A percentile compares a stretch with the other conserved stretches of the same genome.
phyloP scores from a whole-genome alignment of 345 rosid species.

The Kandelia obovata region DNA sequence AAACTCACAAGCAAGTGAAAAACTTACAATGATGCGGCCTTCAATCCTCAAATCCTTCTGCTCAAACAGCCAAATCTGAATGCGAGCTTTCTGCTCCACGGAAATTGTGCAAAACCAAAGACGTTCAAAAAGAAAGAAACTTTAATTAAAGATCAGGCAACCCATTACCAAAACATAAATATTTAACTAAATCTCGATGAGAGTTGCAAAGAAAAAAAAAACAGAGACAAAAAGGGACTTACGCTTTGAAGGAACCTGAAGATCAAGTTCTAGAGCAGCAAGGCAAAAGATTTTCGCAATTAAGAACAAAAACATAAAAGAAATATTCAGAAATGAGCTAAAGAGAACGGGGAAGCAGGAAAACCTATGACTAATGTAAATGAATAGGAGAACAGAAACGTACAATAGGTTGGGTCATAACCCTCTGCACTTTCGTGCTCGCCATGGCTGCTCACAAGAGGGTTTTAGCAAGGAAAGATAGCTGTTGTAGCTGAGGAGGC shows the following conservation, averaged over 20 bases:
- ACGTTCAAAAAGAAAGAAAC: neutral
- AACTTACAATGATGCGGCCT: constrained; percentile 63
- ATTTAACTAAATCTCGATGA: neutral
- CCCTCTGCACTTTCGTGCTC: constrained; percentile 81
- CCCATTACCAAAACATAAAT: neutral
- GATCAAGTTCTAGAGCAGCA: constrained; percentile 63
- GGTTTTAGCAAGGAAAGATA: neutral
- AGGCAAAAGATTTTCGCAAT: neutral
- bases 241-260: constrained; percentile 96
- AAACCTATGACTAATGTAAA: neutral
- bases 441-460: constrained; percentile 48
- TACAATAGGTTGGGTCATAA: constrained; percentile 85
- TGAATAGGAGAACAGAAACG: neutral
- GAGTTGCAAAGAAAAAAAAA: neutral
- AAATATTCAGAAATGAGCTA: neutral
- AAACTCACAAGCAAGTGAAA: neutral
- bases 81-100: constrained; percentile 74
- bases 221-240: constrained; percentile 20
- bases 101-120: neutral
- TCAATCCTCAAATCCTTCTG: constrained; percentile 93
- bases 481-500: no score
- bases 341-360: neutral
- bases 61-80: constrained; percentile 97
- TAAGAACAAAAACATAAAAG: neutral
- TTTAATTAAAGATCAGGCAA: neutral